Evolutionary conservation across 2,329 filamentous ascomycete species (phyloP).

Genomic region (Sphaerulina populicola): DNA sequence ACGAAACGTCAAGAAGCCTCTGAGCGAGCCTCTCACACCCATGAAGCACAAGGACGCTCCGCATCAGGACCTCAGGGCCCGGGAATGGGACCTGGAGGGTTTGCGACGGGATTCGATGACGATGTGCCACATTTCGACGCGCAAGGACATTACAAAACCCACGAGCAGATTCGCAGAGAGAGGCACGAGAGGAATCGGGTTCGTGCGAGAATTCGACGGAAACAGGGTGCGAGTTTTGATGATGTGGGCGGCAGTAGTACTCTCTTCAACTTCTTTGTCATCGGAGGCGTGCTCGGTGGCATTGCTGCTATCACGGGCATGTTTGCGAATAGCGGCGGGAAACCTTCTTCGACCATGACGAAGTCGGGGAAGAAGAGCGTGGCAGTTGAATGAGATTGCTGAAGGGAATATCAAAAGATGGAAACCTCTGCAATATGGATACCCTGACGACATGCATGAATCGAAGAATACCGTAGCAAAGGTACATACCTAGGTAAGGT

Average conservation of each 20-base stretch:
- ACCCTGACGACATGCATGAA: slow-evolving; percentile 3
- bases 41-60: slow-evolving; percentile 23
- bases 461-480: too few relatives aligned
- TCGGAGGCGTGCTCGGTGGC: slow-evolving; percentile 27
- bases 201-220: slow-evolving; percentile 16
- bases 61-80: slow-evolving; percentile 15
- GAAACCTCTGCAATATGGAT: slow-evolving; percentile 7
- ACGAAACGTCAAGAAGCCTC: slow-evolving; percentile 49
- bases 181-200: slow-evolving; percentile 13
- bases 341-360: not conserved
- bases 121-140: slow-evolving; percentile 73
- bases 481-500: too few relatives aligned
- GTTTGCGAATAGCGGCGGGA: slow-evolving; percentile 6
- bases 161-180: slow-evolving; percentile 46
- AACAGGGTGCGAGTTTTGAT: slow-evolving; percentile 17
- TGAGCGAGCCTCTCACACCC: slow-evolving; percentile 26
- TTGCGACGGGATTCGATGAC: slow-evolving; percentile 49
- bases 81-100: slow-evolving; percentile 42
- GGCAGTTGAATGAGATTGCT: not conserved
- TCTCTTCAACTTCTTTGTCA: slow-evolving; percentile 29
- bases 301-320: slow-evolving; percentile 22
- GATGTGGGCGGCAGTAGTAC: slow-evolving; percentile 20
- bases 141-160: slow-evolving; percentile 62
- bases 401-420: too few relatives aligned
- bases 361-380: not conserved